A percentile compares a stretch with the other conserved stretches of the same genome.
Conservation (phyloP, 306 rosid species). For the Prunus dulcis region DNA sequence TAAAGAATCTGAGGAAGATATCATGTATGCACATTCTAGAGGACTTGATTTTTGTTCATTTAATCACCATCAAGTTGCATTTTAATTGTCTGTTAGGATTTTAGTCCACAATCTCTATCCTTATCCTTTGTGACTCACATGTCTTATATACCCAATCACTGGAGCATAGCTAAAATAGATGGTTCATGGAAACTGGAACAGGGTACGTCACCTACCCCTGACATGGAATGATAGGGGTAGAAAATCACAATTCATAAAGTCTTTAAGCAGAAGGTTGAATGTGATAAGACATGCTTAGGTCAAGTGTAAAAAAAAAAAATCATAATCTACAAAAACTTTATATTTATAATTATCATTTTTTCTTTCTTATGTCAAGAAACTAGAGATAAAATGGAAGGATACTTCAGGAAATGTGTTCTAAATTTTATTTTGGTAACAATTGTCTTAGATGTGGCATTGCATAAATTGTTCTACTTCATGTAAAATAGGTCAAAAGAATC, state of each 20-base stretch:
- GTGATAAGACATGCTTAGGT: not conserved
- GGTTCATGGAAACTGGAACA: slow-evolving; percentile 2
- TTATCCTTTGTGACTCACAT: not conserved
- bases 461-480: slow-evolving; percentile 24
- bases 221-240: not conserved
- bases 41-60: not conserved
- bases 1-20: not conserved
- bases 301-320: not conserved
- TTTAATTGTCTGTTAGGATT: not conserved
- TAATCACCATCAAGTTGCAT: not conserved
- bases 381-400: not conserved
- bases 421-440: not conserved
- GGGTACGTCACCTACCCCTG: not conserved
- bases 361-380: not conserved
- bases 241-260: not conserved
- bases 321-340: not conserved
- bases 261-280: not conserved
- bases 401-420: not conserved
- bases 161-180: not conserved
- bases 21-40: not conserved
- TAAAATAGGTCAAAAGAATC: slow-evolving; percentile 72
- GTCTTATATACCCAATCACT: not conserved
- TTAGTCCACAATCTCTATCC: not conserved
- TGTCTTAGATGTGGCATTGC: slow-evolving; percentile 1
- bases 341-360: not conserved